Base-by-base conservation (phyloP, 2,329 filamentous ascomycete genomes). In the Pseudohalonectria lignicola region DNA sequence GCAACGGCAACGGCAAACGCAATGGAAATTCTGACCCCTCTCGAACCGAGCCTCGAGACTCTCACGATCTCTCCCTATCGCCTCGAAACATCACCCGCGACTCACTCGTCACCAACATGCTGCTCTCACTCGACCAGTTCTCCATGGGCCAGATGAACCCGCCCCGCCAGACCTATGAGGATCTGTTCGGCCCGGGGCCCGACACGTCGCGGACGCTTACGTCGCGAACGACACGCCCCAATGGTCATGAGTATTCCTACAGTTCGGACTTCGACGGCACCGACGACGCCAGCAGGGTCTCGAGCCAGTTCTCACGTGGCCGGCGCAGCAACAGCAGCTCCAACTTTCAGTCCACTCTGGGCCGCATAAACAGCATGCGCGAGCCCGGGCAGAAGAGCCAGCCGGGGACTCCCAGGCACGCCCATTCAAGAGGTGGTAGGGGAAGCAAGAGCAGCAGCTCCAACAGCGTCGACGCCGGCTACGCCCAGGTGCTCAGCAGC, bases 91-190 rank as follows among this genome's bases (percentile, higher is more conserved):
- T 85, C 45, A 37, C 35, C 8, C 79, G 90, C 48, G 86, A 94
- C 54, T 95, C 88, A 26, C 79, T 98, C 48, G 86, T 98, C 42
- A 83, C 92, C 60, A 94, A 95, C 59, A 92, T 98, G 82, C 77
- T 96, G 43, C 69, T 92, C 47, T 94, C 88, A 30, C 79, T 98
- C 46, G 90, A 94, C 60, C 83, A 90, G 58, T 78, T 90, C 53
- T 80, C 76, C 30, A 68, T 74, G 48, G 67, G 59, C 32, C 66
- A 71, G 47, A 53, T 61, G 33, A 52, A 51, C 43, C 37, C 21
- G 13, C 45, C 52, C 29, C 47, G 51, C 4, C 43, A 52, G 20
- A 47, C 52, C 35, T 63, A 56, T 37, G 60, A 62, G 45, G 62
- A 68, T 38, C 51, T 45, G 18, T 53, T 47, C 41, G 49, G 48